Evolutionary conservation across 306 rosid species (phyloP), one percentile per base, ranked within the genome.

Genomic region (Acacia confusa): DNA sequence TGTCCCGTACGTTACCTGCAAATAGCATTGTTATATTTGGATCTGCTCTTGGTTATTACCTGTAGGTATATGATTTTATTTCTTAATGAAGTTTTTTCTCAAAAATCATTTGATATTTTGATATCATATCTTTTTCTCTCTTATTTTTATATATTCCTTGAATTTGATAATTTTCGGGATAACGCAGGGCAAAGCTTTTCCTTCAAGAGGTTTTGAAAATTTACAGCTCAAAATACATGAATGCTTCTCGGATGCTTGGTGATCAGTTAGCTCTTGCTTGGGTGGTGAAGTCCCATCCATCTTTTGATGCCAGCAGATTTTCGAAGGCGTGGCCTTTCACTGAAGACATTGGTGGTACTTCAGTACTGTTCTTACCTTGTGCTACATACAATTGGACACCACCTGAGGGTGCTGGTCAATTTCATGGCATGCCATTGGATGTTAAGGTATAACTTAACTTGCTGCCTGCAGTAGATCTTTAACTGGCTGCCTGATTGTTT

Each of bases 401-500:
- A 0, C 99, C 98, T 10, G 99, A 95, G 86, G 98, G 99, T 74
- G 96, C 98, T 53, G 98, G 99, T 67, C 98, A 93, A 88, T 95
- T 95, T 86, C 99, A 89, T 75, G 98, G 98, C 88, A 88, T 95
- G 94, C 94, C 99, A 43, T 86, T 95, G 87, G 88, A 92, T 83
- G 93, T 92, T 64, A 95, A 95, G 99, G 99, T 95, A 85, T 52
- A 36, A 9, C 72, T 13, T 24, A 28, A 61, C 20, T 60, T 53
- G 34, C 36, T 24, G 48, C 34, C 30, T 3, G 11, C 3, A 34
- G 30, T 63, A 66, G 81, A 72, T 82, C 70, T 67, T 61, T 38
- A 25, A 14, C 36, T 32, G 78, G 75, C 52, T 72, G 55, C 78
- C 34, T 77, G 63, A 20, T 55, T 9, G 5, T 22, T 15, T n/a